phyloP scores from a whole-genome alignment of 257 asterid species.

The Solanum paucissectum region DNA sequence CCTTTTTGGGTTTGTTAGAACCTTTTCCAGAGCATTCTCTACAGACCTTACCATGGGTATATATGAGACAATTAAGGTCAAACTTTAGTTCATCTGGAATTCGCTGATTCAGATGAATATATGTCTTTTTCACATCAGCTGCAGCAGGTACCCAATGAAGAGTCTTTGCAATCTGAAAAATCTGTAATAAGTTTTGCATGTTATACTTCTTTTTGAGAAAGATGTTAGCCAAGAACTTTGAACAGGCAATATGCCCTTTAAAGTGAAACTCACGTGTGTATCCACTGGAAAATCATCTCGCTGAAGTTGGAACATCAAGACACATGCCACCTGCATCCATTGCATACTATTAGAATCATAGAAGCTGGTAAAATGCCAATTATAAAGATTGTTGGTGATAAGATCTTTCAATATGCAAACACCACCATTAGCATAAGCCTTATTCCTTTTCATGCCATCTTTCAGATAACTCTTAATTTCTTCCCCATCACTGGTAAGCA shows the following conservation, averaged over 20 bases:
- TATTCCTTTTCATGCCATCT: not conserved
- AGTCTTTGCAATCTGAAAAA: slow-evolving; percentile 69
- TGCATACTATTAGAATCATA: slow-evolving; percentile 4
- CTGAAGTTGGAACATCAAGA: slow-evolving; percentile 79
- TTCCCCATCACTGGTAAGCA: not conserved
- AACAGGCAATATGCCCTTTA: not conserved
- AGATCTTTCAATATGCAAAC: not conserved
- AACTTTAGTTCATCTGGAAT: slow-evolving; percentile 70
- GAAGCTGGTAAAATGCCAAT: not conserved
- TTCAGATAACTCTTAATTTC: not conserved
- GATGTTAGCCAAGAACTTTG: not conserved
- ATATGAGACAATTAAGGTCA: slow-evolving; percentile 78
- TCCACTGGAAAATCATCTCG: slow-evolving; percentile 82
- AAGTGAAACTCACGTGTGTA: slow-evolving; percentile 56
- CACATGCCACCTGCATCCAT: slow-evolving; percentile 71
- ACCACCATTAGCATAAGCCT: not conserved
- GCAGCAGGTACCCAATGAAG: slow-evolving; percentile 59
- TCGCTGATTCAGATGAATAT: slow-evolving; percentile 58
- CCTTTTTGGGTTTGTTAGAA: slow-evolving; percentile 17
- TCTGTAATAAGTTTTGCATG: slow-evolving; percentile 22
- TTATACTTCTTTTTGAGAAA: not conserved
- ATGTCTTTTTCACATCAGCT: slow-evolving; percentile 55
- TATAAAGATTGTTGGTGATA: not conserved
- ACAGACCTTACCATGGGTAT: slow-evolving; percentile 79
- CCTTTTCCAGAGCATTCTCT: slow-evolving; percentile 48